Conservation (phyloP, 129 eudicot genomes). For the Centella asiatica region DNA sequence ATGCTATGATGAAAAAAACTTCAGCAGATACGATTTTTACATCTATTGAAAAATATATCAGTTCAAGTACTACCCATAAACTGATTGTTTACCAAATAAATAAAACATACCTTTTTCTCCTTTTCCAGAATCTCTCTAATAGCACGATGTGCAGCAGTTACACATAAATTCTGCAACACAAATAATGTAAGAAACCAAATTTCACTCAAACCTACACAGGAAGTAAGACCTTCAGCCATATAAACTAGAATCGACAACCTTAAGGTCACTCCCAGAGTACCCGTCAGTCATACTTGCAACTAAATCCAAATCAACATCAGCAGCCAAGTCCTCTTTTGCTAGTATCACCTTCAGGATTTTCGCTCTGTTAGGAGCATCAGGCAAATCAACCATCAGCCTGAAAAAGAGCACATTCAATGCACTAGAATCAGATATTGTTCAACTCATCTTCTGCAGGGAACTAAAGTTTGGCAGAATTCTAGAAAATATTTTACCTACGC, state of each 20-base stretch:
- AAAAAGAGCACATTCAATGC: slow-evolving; percentile 1
- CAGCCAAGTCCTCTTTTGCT: slow-evolving; percentile 79
- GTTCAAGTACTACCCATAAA: background rate
- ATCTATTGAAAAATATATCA: background rate
- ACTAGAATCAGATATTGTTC: background rate
- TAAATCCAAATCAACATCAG: slow-evolving; percentile 74
- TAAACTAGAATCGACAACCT: slow-evolving; percentile 29
- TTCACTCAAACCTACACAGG: background rate
- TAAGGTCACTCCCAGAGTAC: slow-evolving; percentile 93
- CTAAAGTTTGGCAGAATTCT: background rate
- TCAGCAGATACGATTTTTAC: background rate
- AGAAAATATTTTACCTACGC: slow-evolving; percentile 45
- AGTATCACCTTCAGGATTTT: slow-evolving; percentile 72
- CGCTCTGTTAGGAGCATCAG: slow-evolving; percentile 92
- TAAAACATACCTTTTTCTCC: slow-evolving; percentile 57
- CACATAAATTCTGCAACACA: slow-evolving; percentile 77
- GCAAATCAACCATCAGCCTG: slow-evolving; percentile 91
- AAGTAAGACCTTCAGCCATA: background rate
- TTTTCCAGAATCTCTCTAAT: slow-evolving; percentile 76
- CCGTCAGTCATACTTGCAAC: slow-evolving; percentile 95
- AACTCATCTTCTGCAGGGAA: too few species aligned
- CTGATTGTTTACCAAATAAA: background rate
- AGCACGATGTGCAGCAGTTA: slow-evolving; percentile 91
- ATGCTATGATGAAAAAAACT: background rate
- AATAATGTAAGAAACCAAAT: background rate